A percentile compares a stretch with the other conserved stretches of the same genome.
Evolutionary conservation across 1,284 basidiomycete genomes (phyloP).

Genomic region (Coniferiporia weirii): DNA sequence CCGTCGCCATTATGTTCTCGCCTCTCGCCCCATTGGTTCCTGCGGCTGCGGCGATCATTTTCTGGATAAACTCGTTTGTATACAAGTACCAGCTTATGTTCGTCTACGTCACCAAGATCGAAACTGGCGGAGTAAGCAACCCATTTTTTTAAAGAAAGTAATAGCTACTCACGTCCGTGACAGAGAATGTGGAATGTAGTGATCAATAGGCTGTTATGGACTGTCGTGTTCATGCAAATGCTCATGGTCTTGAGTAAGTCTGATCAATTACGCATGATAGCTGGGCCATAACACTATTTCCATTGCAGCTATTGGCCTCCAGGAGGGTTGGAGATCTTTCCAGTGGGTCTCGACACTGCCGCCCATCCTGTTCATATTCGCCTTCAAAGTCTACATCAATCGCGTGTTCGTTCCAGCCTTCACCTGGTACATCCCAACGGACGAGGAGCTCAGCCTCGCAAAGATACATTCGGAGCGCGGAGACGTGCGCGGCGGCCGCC

Average conservation of each 20-base stretch:
- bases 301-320: slow-evolving; percentile 73
- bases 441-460: slow-evolving; percentile 63
- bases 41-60: slow-evolving; percentile 71
- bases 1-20: slow-evolving; percentile 86
- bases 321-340: slow-evolving; percentile 67
- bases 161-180: not conserved
- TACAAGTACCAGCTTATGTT: slow-evolving; percentile 96
- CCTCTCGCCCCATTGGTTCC: slow-evolving; percentile 86
- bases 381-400: slow-evolving; percentile 80
- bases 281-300: slow-evolving; percentile 14
- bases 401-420: slow-evolving; percentile 66
- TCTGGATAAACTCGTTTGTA: slow-evolving; percentile 78
- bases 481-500: slow-evolving; percentile 62
- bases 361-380: slow-evolving; percentile 68
- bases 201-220: slow-evolving; percentile 77
- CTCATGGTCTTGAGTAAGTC: slow-evolving; percentile 82
- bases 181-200: slow-evolving; percentile 91
- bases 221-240: slow-evolving; percentile 76
- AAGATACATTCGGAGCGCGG: slow-evolving; percentile 67
- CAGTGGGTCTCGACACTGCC: slow-evolving; percentile 72
- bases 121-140: slow-evolving; percentile 79
- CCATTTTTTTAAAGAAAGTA: slow-evolving; percentile 3
- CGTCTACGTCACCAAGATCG: slow-evolving; percentile 81
- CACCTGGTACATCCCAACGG: slow-evolving; percentile 72
- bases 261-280: not conserved